phyloP scores from a whole-genome alignment of 2,329 filamentous ascomycete species.

The Diaporthe longicolla region DNA sequence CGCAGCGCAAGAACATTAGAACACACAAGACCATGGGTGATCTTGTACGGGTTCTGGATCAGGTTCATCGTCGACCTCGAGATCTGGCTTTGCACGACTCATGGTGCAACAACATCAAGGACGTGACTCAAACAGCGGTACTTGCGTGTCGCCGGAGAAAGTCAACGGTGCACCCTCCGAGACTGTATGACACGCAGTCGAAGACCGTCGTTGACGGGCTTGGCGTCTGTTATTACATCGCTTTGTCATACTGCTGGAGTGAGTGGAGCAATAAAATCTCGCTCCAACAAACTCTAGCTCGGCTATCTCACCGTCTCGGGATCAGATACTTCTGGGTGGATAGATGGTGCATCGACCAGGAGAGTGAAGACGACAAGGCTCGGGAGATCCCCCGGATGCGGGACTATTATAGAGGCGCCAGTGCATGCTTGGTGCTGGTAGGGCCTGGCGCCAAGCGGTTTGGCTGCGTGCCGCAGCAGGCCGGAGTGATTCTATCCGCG shows the following conservation, averaged over 20 bases:
- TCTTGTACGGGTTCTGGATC: neutral
- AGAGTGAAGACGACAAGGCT: slow-evolving; percentile 1
- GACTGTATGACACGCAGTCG: neutral
- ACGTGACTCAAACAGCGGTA: neutral
- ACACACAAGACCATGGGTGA: slow-evolving; percentile 8
- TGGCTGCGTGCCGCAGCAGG: slow-evolving; percentile 4
- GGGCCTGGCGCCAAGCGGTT: neutral
- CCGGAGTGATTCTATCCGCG: slow-evolving; percentile 5
- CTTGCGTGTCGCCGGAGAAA: neutral
- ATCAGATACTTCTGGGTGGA: slow-evolving; percentile 12
- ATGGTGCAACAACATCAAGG: neutral
- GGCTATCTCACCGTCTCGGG: neutral
- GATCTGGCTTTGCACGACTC: neutral
- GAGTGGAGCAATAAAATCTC: neutral
- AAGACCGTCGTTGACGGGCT: neutral
- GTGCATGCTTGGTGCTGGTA: neutral
- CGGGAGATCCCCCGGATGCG: slow-evolving; percentile 8
- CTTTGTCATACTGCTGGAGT: slow-evolving; percentile 2
- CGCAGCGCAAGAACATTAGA: neutral
- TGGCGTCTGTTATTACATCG: neutral
- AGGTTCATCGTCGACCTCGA: neutral
- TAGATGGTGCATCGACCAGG: slow-evolving; percentile 14
- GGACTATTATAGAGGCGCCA: slow-evolving; percentile 11
- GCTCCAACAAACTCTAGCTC: neutral
- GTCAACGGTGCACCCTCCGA: neutral